Evolutionary conservation across 495 filamentous ascomycete species (phyloP), one percentile per base, ranked within the genome.

Genomic region (Rusavskia elegans): DNA sequence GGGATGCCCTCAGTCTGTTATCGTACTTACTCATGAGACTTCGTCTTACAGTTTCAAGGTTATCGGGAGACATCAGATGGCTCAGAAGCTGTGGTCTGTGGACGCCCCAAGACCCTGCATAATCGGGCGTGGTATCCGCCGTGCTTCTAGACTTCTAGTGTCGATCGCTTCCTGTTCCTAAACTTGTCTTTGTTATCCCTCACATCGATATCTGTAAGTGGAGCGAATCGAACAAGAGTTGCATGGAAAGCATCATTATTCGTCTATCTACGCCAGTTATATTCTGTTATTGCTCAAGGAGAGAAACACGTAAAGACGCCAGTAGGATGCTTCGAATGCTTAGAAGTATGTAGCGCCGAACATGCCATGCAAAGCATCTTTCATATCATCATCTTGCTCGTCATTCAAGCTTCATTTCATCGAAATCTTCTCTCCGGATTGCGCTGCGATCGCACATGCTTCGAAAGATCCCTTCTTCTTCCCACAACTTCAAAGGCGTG

Each of bases 381-480:
- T 9, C 7, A 37, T 39, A 32, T 10, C 23, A 7, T 37, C 48
- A 38, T 50, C 21, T 29, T 13, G n/a, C 13, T 37, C 36, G 17
- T 50, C 32, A 37, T 37, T 50, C 48, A 17, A 52, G 19, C 21
- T 48, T 53, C 38, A 49, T 36, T 9, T 55, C 51, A 10, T 60
- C 59, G 48, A 89, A 83, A 68, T 97, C 88, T 59, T 87, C 84
- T 46, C 72, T 65, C 7, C 77, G 64, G 55, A 97, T 95, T 0
- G 89, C 89, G 55, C 87, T 88, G 23, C 84, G 69, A 19, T 96
- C 90, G 64, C 92, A 98, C 89, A 98, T 96, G 1, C 81, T 72
- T 55, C 84, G 76, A 63, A 95, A 96, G 20, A 92, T 87, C 0
- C 89, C 82, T 8, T 72, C 78, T 40, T 73, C 61, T 56, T 83